Base-by-base conservation (phyloP, 148 eudicot species). In the Euryodendron excelsum region DNA sequence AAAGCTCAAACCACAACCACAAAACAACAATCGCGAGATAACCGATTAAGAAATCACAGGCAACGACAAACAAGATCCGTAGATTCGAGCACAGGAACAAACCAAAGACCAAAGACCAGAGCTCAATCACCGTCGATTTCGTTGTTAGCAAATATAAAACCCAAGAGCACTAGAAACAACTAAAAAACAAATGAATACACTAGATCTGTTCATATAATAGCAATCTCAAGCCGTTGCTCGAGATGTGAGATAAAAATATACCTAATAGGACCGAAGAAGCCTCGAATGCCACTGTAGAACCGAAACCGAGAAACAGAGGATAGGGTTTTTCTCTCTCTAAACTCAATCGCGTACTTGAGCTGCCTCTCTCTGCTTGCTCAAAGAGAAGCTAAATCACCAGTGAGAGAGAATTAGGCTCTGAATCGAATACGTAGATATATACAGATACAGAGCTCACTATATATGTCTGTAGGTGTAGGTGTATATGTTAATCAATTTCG, bases 251-350 rank as follows among this genome's bases (percentile, higher is more conserved):
- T 17, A 27, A 17, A 39, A 28, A 5, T 2, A 13, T 76, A 76
- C 78, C 78, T 47, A n/a, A 63, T 0, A 2, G 12, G 27, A 39
- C 20, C 6, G 27, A 14, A 58, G 34, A 58, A 27, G 48, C 44
- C 21, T 71, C 58, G 41, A 53, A 12, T n/a, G 27, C 52, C 28
- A 36, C 3, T 41, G 72, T 15, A 21, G 47, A 23, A 18, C 23
- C 20, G 36, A 39, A 10, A 47, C 23, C 0, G 27, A 44, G 58
- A 45, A 61, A 21, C 28, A 31, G 78, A 63, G 30, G 30, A 30
- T 76, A 76, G 78, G 78, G 78, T 63, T 76, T 63, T 6, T 76
- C 30, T 33, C 44, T 76, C 70, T 63, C 71, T 47, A 27, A 18
- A 8, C 66, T 33, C 63, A 1, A 28, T 20, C 53, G 5, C 48